Evolutionary conservation across 176 grass and related monocot species (phyloP), one percentile per base, ranked within the genome.

Genomic region (Bolboschoenus planiculmis): DNA sequence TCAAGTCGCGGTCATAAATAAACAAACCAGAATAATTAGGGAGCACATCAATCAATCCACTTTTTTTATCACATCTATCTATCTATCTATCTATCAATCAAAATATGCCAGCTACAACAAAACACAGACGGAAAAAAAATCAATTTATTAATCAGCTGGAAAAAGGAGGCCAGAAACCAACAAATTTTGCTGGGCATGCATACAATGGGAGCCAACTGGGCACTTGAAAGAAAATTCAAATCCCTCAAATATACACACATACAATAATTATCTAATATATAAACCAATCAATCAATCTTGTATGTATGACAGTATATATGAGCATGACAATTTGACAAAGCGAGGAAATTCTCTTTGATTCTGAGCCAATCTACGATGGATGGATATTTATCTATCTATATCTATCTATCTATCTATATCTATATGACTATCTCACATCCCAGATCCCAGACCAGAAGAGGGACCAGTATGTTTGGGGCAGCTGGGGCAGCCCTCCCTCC

Each of bases 151-250:
- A 51, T 50, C 44, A 50, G 24, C 14, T n/a, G 20, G 68, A 1
- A 74, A 74, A 74, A 74, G 21, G 40, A 74, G 68, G 47, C 68
- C 42, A 29, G 44, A 76, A 76, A 76, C 15, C 72, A 76, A 51
- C 26, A 76, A 29, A 47, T 23, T 44, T 67, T 4, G 34, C 30
- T 67, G 16, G 16, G 18, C 7, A 44, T 24, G 39, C 3, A 71
- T 26, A 68, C 36, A 8, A 24, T 4, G 37, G 66, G 36, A 72
- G 37, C 67, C 67, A 31, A 31, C 43, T 51, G 72, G 13, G 71
- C 5, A 75, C 43, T 75, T 36, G 16, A 68, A 40, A n/a, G n/a
- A n/a, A n/a, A n/a, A n/a, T n/a, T n/a, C n/a, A n/a, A n/a, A n/a
- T n/a, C n/a, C n/a, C n/a, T n/a, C n/a, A n/a, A n/a, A n/a, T n/a